Evolutionary conservation across 345 rosid species (phyloP).

Genomic region (Boechera retrofracta): DNA sequence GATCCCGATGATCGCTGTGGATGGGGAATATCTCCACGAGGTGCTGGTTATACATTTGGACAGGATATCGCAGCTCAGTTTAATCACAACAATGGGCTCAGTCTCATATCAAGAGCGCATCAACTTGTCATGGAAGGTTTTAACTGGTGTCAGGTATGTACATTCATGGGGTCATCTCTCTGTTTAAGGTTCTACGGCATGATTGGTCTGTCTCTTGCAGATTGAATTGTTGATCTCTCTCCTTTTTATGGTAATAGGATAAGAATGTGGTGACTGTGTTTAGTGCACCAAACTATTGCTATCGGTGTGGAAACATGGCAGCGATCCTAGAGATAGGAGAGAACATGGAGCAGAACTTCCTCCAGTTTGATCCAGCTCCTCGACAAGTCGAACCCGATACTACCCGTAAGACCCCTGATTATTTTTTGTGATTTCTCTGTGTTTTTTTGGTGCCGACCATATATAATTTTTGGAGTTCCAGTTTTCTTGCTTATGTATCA

Average conservation of each 20-base stretch:
- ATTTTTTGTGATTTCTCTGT: conserved; percentile 62
- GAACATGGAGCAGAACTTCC: conserved; percentile 84
- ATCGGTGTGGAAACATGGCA: conserved; percentile 88
- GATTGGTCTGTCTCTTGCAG: neutral
- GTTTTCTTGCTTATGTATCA: conserved; percentile 35
- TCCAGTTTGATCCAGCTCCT: conserved; percentile 93
- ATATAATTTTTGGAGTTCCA: conserved; percentile 12
- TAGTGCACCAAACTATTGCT: conserved; percentile 85
- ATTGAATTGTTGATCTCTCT: conserved; percentile 1
- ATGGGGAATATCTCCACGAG: conserved; percentile 54
- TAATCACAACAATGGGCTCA: conserved; percentile 80
- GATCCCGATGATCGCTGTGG: conserved; percentile 57
- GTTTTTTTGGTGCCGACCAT: conserved; percentile 16
- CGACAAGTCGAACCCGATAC: conserved; percentile 80
- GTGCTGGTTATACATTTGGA: conserved; percentile 53
- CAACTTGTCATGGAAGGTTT: conserved; percentile 93
- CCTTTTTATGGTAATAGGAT: conserved; percentile 49
- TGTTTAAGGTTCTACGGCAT: neutral
- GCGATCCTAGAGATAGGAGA: conserved; percentile 87
- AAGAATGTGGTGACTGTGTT: conserved; percentile 85
- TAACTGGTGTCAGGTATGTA: conserved; percentile 81
- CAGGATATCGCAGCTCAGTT: conserved; percentile 76
- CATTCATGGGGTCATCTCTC: conserved; percentile 18
- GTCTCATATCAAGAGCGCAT: conserved; percentile 83
- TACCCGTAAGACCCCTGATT: conserved; percentile 84